Conservation (phyloP, 345 rosid species). For the Euphorbia lathyris region DNA sequence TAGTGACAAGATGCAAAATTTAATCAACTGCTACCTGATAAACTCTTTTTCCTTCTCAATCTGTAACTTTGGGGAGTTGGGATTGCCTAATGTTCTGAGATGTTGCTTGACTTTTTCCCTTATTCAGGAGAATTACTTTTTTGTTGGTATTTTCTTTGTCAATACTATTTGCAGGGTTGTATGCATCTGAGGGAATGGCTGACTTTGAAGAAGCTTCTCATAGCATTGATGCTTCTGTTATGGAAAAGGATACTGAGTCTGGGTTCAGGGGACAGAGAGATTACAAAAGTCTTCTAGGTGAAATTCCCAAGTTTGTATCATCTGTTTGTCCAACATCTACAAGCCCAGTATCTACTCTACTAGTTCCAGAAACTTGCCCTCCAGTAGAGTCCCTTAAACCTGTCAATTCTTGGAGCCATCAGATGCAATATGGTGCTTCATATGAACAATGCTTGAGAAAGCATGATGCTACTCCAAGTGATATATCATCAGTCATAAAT, state of each 20-base stretch:
- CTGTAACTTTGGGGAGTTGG: neutral
- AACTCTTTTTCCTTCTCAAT: neutral
- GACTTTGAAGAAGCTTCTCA: slow-evolving; percentile 31
- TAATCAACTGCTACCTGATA: neutral
- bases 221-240: slow-evolving; percentile 24
- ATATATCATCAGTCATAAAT: slow-evolving; percentile 7
- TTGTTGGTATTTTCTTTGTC: neutral
- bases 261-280: slow-evolving; percentile 22
- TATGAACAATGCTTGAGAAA: slow-evolving; percentile 26
- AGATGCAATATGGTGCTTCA: slow-evolving; percentile 23
- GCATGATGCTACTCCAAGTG: slow-evolving; percentile 20
- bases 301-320: slow-evolving; percentile 31
- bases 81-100: neutral
- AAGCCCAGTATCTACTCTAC: slow-evolving; percentile 31
- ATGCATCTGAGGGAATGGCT: slow-evolving; percentile 31
- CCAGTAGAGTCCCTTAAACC: slow-evolving; percentile 31
- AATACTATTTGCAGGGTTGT: slow-evolving; percentile 35
- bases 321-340: slow-evolving; percentile 31
- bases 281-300: slow-evolving; percentile 31
- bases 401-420: slow-evolving; percentile 29
- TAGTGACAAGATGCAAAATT: neutral
- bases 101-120: neutral
- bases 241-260: slow-evolving; percentile 32
- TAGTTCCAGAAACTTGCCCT: slow-evolving; percentile 31
- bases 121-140: neutral